Percentiles rank a stretch among this genome's conserved stretches.
These are phyloP conservation scores for Paxillus ammoniavirescens DNA, from an alignment of 768 basidiomycete genomes.

Conservation along the genomic window DNA sequence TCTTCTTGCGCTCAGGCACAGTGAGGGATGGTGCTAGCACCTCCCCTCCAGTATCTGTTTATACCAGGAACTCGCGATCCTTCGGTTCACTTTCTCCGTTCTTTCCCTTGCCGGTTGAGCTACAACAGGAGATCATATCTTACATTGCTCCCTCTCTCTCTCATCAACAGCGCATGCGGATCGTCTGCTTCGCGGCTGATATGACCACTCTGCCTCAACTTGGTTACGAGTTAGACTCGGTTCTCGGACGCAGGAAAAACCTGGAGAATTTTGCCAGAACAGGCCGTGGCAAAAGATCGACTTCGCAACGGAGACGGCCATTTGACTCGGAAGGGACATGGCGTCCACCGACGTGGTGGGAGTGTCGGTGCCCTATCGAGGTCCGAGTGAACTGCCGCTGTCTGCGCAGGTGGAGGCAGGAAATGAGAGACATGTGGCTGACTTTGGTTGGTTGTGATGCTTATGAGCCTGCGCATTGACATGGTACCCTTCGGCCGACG, in stretches of 20 bases:
- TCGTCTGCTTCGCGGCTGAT: conserved; percentile 51
- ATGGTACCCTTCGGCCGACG: neutral
- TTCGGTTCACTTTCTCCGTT: conserved; percentile 28
- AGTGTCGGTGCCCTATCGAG: conserved; percentile 26
- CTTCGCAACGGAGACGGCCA: conserved; percentile 8
- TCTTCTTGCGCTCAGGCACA: conserved; percentile 41
- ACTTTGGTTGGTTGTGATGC: conserved; percentile 43
- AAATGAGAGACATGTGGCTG: conserved; percentile 48
- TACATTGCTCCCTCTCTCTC: conserved; percentile 59
- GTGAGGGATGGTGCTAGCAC: neutral
- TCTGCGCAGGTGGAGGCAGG: conserved; percentile 36
- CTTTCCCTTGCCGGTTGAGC: conserved; percentile 50
- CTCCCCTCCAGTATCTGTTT: conserved; percentile 4
- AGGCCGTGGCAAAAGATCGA: conserved; percentile 5
- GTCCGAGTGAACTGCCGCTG: conserved; percentile 24
- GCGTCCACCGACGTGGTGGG: conserved; percentile 35
- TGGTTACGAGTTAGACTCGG: conserved; percentile 19
- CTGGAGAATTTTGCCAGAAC: conserved; percentile 4
- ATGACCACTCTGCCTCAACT: conserved; percentile 42
- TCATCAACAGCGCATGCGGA: conserved; percentile 48
- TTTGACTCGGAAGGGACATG: conserved; percentile 29
- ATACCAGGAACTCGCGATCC: conserved; percentile 5
- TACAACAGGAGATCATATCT: conserved; percentile 56
- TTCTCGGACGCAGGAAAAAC: conserved; percentile 3
- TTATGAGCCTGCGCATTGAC: conserved; percentile 35